Conservation (phyloP, 306 rosid species). For the Malus sieversii region DNA sequence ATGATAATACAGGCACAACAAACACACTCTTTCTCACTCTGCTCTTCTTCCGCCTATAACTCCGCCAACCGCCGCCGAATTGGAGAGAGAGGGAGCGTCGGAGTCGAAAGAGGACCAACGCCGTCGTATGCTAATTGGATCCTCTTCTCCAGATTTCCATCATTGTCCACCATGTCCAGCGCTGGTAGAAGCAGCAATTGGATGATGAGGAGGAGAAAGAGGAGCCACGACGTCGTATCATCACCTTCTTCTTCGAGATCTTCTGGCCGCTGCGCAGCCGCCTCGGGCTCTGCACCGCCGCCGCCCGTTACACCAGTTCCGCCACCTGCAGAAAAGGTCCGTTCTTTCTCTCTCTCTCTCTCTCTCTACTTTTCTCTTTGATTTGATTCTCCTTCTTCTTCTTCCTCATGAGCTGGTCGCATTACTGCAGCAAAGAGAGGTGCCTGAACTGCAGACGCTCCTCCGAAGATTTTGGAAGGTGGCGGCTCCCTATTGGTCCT, state of each 20-base stretch:
- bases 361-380: background rate
- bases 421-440: constrained; percentile 26
- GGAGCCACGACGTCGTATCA: background rate
- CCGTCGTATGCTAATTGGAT: background rate
- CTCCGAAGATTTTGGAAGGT: constrained; percentile 83
- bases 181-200: background rate
- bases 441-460: constrained; percentile 55
- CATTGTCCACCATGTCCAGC: background rate
- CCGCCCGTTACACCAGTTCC: background rate
- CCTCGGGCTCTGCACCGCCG: background rate
- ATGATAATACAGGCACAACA: background rate
- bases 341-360: background rate
- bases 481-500: constrained; percentile 90
- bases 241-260: constrained; percentile 1
- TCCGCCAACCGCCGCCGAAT: background rate
- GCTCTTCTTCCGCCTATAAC: background rate
- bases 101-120: background rate
- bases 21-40: background rate
- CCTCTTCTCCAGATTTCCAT: background rate
- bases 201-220: background rate
- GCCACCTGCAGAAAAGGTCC: constrained; percentile 19
- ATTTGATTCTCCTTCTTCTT: background rate
- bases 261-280: constrained; percentile 2
- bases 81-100: background rate
- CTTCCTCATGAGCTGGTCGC: background rate